These are phyloP conservation scores for Macadamia tetraphylla DNA, from an alignment of 164 flowering plant species.

Conservation along the genomic window DNA sequence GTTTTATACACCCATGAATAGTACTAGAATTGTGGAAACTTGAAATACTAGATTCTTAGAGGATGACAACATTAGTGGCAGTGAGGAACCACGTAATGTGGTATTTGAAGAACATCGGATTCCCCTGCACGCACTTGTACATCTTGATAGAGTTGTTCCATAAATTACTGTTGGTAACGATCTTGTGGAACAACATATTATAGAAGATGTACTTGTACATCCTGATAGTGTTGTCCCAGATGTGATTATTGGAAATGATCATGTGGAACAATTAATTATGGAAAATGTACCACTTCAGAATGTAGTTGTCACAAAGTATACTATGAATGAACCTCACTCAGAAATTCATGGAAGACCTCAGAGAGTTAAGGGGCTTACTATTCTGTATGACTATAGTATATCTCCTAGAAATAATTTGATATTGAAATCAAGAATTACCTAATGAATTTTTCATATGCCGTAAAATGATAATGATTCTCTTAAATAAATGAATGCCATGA, in stretches of 20 bases:
- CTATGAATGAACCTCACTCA: too few relatives aligned
- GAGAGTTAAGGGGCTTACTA: background rate
- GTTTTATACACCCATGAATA: too few relatives aligned
- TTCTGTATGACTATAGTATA: slow-evolving; percentile 2
- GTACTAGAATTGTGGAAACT: too few relatives aligned
- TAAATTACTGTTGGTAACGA: too few relatives aligned
- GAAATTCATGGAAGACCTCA: too few relatives aligned
- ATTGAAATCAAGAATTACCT: background rate
- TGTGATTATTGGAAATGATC: background rate
- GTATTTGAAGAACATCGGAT: background rate
- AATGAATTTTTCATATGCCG: background rate
- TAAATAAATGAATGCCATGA: background rate
- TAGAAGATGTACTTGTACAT: background rate
- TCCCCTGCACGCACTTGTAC: too few relatives aligned
- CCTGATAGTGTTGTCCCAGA: background rate
- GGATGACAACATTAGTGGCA: background rate
- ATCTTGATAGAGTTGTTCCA: too few relatives aligned
- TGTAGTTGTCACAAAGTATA: too few relatives aligned
- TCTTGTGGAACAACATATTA: background rate
- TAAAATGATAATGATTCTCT: background rate
- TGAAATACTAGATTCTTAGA: too few relatives aligned
- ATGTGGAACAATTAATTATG: background rate
- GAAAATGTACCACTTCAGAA: too few relatives aligned
- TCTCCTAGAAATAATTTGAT: slow-evolving; percentile 1
- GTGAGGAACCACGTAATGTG: too few relatives aligned